phyloP scores from a whole-genome alignment of 164 flowering plant species.

The Stephania japonica region DNA sequence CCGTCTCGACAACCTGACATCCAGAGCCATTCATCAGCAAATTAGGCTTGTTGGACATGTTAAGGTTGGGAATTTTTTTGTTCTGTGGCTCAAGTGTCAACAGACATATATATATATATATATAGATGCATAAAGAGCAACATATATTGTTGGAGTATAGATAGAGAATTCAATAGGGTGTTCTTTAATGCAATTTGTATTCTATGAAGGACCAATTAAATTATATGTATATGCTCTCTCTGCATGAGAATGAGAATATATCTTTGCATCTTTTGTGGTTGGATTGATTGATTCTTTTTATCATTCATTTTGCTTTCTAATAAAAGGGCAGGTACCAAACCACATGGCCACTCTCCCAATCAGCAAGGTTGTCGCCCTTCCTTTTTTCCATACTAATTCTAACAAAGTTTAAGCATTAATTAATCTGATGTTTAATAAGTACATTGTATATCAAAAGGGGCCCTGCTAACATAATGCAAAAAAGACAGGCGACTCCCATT shows the following conservation, averaged over 20 bases:
- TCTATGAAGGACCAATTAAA: not conserved
- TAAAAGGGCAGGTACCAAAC: not conserved
- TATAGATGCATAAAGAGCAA: not conserved
- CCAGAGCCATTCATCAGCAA: not conserved
- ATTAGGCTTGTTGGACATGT: not conserved
- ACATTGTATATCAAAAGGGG: too few relatives aligned
- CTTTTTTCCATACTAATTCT: too few relatives aligned
- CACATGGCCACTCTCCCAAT: not conserved
- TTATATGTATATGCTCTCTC: not conserved
- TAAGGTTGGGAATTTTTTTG: too few relatives aligned
- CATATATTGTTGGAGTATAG: not conserved
- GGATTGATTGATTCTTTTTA: too few relatives aligned
- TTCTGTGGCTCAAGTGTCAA: too few relatives aligned
- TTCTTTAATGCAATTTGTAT: not conserved
- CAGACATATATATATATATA: not conserved
- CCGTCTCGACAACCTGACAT: constrained; percentile 5
- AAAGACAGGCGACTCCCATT: too few relatives aligned
- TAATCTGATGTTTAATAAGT: too few relatives aligned
- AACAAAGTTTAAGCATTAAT: too few relatives aligned
- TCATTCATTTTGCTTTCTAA: not conserved
- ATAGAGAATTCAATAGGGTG: not conserved
- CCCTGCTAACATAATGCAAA: too few relatives aligned
- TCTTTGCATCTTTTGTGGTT: too few relatives aligned
- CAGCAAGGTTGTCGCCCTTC: not conserved
- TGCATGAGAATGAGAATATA: too few relatives aligned